Conservation (phyloP, 345 rosid genomes). For the Citrus trifoliata region DNA sequence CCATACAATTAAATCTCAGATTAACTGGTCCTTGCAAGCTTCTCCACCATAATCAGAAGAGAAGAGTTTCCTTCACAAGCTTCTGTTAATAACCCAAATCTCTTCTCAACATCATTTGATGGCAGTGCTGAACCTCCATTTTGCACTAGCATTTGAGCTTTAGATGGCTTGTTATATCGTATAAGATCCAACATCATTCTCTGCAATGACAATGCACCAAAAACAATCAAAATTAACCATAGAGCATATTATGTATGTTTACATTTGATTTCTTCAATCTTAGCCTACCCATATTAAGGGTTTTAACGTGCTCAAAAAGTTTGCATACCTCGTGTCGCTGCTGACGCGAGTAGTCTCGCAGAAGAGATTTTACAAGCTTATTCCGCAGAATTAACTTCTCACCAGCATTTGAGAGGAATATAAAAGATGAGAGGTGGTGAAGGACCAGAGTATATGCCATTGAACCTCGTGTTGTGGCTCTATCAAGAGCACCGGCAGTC, state of each 20-base stretch:
- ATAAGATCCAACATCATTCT: conserved; percentile 69
- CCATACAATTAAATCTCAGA: neutral
- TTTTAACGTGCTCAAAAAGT: neutral
- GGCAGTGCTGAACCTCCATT: conserved; percentile 19
- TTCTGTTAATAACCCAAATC: conserved; percentile 47
- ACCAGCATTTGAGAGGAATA: conserved; percentile 34
- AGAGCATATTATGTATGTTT: neutral
- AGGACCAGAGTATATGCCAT: conserved; percentile 54
- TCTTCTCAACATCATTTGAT: conserved; percentile 18
- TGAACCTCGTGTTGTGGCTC: conserved; percentile 60
- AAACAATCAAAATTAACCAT: neutral
- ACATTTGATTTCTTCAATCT: neutral
- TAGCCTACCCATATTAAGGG: neutral
- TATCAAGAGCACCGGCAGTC: conserved; percentile 75
- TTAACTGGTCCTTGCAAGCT: conserved; percentile 27
- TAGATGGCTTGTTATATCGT: conserved; percentile 25
- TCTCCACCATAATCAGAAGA: conserved; percentile 54
- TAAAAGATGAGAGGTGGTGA: conserved; percentile 63
- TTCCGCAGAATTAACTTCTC: conserved; percentile 39
- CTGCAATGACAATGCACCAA: conserved; percentile 29
- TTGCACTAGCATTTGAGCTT: conserved; percentile 13
- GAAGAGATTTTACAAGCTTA: conserved; percentile 59
- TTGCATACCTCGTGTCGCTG: conserved; percentile 56
- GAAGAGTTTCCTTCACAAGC: conserved; percentile 65
- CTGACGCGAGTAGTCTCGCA: conserved; percentile 68